Conservation (phyloP, 352 stramenopile genomes). For the Pythium grandisporangium region DNA sequence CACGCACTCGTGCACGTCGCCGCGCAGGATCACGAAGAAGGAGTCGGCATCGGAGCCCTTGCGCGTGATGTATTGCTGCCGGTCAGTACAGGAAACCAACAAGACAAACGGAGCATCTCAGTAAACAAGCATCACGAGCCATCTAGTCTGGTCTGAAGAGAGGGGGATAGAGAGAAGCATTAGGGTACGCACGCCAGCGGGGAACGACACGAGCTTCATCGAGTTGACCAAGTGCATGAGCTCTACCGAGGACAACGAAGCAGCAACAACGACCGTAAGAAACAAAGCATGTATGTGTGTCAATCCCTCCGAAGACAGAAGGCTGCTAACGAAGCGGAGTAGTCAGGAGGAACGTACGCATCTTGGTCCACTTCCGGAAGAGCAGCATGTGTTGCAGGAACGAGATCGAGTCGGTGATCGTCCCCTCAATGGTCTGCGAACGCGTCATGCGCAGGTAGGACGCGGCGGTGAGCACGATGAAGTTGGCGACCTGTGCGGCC, state of each 20-base stretch:
- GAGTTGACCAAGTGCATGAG: constrained; percentile 81
- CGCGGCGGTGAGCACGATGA: constrained; percentile 75
- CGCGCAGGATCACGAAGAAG: constrained; percentile 68
- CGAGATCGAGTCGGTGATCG: constrained; percentile 77
- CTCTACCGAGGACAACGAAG: too few relatives aligned
- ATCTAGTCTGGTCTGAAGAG: not conserved
- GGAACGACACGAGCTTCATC: constrained; percentile 64
- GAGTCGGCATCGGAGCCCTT: constrained; percentile 70
- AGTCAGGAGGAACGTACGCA: constrained; percentile 44
- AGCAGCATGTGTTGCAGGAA: constrained; percentile 75
- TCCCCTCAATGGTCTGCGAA: constrained; percentile 70
- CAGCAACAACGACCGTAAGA: not conserved
- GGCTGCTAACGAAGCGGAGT: too few relatives aligned
- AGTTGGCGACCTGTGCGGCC: constrained; percentile 59
- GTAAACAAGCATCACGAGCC: not conserved
- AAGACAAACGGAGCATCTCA: too few relatives aligned
- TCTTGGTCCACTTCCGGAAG: constrained; percentile 77
- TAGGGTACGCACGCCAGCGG: constrained; percentile 25
- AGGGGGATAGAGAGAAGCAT: constrained; percentile 1
- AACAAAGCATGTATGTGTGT: not conserved
- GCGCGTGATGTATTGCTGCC: constrained; percentile 72
- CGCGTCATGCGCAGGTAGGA: constrained; percentile 79
- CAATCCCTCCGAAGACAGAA: not conserved
- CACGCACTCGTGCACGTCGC: constrained; percentile 61
- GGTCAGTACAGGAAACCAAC: too few relatives aligned